Percentiles rank a stretch among this genome's conserved stretches.
Conservation (phyloP, 169 alveolate species). For the Plasmodium coatneyi region DNA sequence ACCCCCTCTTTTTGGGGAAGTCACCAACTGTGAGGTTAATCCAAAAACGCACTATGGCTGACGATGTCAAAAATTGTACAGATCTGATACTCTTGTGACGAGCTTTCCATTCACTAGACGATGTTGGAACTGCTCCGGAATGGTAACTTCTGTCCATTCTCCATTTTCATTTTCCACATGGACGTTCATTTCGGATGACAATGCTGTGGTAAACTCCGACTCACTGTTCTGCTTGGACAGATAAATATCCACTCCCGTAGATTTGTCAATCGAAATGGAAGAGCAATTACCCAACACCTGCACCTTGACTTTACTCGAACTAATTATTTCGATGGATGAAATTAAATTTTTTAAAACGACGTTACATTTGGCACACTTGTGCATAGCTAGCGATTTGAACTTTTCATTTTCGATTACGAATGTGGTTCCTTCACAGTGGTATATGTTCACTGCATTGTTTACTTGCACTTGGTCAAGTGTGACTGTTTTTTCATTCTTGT, state of each 20-base stretch:
- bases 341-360: slow-evolving; percentile 71
- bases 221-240: slow-evolving; percentile 76
- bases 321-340: slow-evolving; percentile 78
- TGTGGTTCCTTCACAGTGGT: slow-evolving; percentile 48
- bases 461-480: slow-evolving; percentile 34
- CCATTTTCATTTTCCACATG: slow-evolving; percentile 74
- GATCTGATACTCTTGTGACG: slow-evolving; percentile 81
- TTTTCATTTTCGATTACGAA: slow-evolving; percentile 30
- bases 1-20: background rate
- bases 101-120: slow-evolving; percentile 60
- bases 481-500: slow-evolving; percentile 8
- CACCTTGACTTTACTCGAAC: slow-evolving; percentile 76
- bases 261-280: slow-evolving; percentile 80
- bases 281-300: slow-evolving; percentile 79
- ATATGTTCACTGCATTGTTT: slow-evolving; percentile 53
- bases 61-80: slow-evolving; percentile 73
- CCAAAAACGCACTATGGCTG: background rate
- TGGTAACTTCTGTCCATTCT: slow-evolving; percentile 81
- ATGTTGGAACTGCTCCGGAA: slow-evolving; percentile 85
- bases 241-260: slow-evolving; percentile 75
- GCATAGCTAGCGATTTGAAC: slow-evolving; percentile 63
- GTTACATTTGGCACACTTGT: slow-evolving; percentile 64
- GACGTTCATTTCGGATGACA: slow-evolving; percentile 81
- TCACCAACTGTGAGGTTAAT: background rate
- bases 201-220: slow-evolving; percentile 79